These are phyloP conservation scores for Vigna radiata DNA, from an alignment of 306 rosid species.

Conservation along the genomic window DNA sequence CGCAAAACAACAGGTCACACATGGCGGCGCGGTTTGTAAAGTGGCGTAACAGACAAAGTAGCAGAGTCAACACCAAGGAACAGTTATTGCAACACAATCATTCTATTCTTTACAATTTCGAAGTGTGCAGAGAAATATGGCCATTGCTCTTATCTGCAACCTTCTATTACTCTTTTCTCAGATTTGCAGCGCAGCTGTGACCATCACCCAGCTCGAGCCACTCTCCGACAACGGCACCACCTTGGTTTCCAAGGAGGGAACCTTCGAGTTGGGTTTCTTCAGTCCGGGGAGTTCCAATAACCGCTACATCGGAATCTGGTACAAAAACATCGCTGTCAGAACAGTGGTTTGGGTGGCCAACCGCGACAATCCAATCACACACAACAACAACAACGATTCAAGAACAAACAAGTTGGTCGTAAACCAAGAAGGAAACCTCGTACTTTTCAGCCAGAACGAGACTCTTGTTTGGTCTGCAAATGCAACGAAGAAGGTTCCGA, in stretches of 20 bases:
- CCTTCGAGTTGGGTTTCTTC: conserved; percentile 21
- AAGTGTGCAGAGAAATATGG: neutral
- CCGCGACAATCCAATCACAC: neutral
- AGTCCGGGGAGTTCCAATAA: neutral
- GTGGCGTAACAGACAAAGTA: neutral
- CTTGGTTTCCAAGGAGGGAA: neutral
- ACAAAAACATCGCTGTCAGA: neutral
- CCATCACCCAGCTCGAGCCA: neutral
- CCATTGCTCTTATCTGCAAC: neutral
- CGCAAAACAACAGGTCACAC: neutral
- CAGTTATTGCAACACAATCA: neutral
- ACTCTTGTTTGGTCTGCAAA: neutral
- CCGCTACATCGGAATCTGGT: conserved; percentile 18
- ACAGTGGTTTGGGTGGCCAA: conserved; percentile 17
- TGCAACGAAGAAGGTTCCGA: neutral
- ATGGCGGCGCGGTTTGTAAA: neutral
- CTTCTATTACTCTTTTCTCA: neutral
- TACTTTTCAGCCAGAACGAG: neutral
- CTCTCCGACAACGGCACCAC: conserved; percentile 1
- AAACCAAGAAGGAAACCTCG: neutral
- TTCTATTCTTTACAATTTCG: neutral
- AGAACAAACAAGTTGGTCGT: neutral
- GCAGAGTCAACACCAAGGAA: neutral
- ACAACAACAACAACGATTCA: too few relatives aligned
- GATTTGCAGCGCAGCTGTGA: neutral